Evolutionary conservation across 2,329 filamentous ascomycete genomes (phyloP), one percentile per base, ranked within the genome.

Genomic region (Ascochyta fabae): DNA sequence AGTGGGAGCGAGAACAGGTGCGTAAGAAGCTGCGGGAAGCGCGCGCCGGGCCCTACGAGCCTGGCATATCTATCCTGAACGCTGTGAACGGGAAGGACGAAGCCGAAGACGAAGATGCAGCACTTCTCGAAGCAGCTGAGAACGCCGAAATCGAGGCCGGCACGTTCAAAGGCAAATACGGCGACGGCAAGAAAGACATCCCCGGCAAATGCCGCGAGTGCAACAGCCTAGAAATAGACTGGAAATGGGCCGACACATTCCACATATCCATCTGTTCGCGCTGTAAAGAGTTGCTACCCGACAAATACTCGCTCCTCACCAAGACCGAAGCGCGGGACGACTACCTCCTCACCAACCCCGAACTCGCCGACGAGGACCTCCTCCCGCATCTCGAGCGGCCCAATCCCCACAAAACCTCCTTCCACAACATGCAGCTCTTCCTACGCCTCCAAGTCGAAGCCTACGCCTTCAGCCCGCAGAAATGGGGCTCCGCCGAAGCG

Each of bases 371-470:
- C 69, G 84, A 87, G 53, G 89, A 93, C 15, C 81, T 99, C 1
- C 82, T 99, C 0, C 94, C 94, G 0, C 93, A 96, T 73, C 83
- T 99, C 8, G 89, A 90, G 49, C 88, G 88, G 31, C 94, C 95
- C 1, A 99, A 99, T 68, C 95, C 95, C 0, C 95, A 97, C 78
- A 97, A 97, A 74, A 87, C 90, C 0, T 92, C 93, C 55, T 99
- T 92, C 91, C 92, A 97, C 75, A 92, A 96, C 80, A 99, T 99
- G 95, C 96, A 96, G 88, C 84, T 99, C 2, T 99, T 95, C 73
- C 81, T 99, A 22, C 89, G 95, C 0, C 96, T 87, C 58, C 95
- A 99, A 72, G 91, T 99, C 2, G 95, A 99, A 72, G 92, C 92
- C 53, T 97, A 97, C 71, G 95, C 94, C 0, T 88, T 98, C 67